Base-by-base conservation (phyloP, 495 filamentous ascomycete genomes). In the Cudoniella acicularis region DNA sequence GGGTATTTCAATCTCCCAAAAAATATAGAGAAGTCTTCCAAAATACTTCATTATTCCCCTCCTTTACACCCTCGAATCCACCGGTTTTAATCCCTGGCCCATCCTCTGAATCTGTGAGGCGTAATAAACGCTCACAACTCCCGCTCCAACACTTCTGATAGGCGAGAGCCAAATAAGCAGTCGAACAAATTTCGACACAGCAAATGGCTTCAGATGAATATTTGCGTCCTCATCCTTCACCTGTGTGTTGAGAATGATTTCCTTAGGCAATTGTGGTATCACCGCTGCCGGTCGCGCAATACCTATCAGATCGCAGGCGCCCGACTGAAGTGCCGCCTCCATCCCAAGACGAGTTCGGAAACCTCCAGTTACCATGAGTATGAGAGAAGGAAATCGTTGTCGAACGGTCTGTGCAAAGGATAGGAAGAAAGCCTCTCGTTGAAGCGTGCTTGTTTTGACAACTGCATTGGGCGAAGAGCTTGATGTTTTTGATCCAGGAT, bases 401-500 rank as follows among this genome's bases (percentile, higher is more conserved):
- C 81, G 76, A 25, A 80, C 72, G 21, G 69, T 68, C 20, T 68
- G 63, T 0, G 82, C 78, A 57, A 84, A 84, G 60, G 81, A 74
- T 50, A 85, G 71, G 73, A 85, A 86, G 74, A 85, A 86, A 8
- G 82, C 79, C 59, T 86, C 83, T n/a, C 82, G 76, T 10, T 73
- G 70, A 10, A 70, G 62, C 1, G 79, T 83, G 30, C 30, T 61
- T 41, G 16, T 24, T 43, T 54, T 61, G 16, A 9, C 36, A 41
- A 8, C 16, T 41, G 36, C 8, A 41, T 41, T 41, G 9, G 36
- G 36, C 9, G 16, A 41, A 9, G 16, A 41, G 16, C 52, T 69
- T 67, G 1, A 57, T 53, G 21, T 61, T 23, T 41, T 54, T 18
- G 42, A 60, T 49, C 26, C 54, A 21, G 46, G 18, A 11, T 43